Percentiles rank a stretch among this genome's conserved stretches.
These are phyloP conservation scores for Penicillium samsonianum DNA, from an alignment of 495 filamentous ascomycete genomes.

Conservation along the genomic window DNA sequence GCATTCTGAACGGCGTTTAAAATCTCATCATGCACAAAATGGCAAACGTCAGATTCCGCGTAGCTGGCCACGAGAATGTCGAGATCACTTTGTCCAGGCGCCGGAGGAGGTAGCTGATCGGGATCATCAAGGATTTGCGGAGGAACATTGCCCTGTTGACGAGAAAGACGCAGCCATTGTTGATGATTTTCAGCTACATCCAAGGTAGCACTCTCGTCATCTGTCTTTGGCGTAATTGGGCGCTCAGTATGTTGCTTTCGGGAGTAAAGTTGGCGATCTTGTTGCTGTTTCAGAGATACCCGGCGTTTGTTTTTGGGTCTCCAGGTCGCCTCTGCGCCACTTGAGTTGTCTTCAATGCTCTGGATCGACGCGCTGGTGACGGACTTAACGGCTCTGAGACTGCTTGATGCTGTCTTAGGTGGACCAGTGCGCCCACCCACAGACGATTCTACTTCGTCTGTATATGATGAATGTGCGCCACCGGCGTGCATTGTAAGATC, in stretches of 20 bases:
- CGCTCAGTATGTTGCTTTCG: conserved; percentile 66
- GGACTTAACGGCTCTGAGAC: conserved; percentile 86
- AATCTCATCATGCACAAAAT: conserved; percentile 79
- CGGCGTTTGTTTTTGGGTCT: conserved; percentile 67
- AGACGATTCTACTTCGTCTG: conserved; percentile 56
- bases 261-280: conserved; percentile 89
- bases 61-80: conserved; percentile 79
- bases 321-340: conserved; percentile 58
- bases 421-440: conserved; percentile 45
- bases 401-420: conserved; percentile 77
- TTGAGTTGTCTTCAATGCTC: conserved; percentile 58
- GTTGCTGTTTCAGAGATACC: conserved; percentile 75
- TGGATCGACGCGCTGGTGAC: conserved; percentile 76
- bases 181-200: conserved; percentile 62
- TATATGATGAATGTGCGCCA: conserved; percentile 52
- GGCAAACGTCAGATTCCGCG: conserved; percentile 74
- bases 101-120: conserved; percentile 72
- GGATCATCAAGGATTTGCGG: conserved; percentile 69
- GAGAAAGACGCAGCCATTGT: conserved; percentile 71
- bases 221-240: conserved; percentile 60
- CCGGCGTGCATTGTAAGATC: conserved; percentile 97
- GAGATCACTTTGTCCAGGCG: conserved; percentile 69
- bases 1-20: conserved; percentile 60
- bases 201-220: conserved; percentile 68
- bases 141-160: conserved; percentile 59